Base-by-base conservation (phyloP, 1,284 basidiomycete species). In the Papiliotrema terrestris region DNA sequence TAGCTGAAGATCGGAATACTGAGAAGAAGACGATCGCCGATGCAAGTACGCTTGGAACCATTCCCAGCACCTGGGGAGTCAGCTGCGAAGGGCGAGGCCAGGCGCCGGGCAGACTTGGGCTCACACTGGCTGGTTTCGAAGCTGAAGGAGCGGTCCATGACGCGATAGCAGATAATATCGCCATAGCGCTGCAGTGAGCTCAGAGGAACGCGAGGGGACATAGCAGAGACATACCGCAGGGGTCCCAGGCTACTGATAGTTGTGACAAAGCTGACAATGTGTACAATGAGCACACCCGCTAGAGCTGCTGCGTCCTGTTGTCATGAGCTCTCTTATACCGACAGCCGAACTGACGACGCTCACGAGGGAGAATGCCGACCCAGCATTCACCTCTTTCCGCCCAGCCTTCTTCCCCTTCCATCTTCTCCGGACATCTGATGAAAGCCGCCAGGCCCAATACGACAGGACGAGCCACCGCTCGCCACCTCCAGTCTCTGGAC, bases 401-500 rank as follows among this genome's bases (percentile, higher is more conserved):
- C 36, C 19, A 3, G 32, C 32, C 22, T 45, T 51, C 29, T 42
- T 44, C 17, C 19, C 32, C 43, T 36, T 51, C 50, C 41, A 45
- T 22, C 50, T 51, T n/a, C 22, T 45, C 35, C 50, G 41, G 19
- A 42, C 20, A 35, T 51, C 50, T n/a, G 23, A 22, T 26, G 29
- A 51, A 8, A 51, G 35, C 50, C 29, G 43, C 50, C 50, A 51
- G 14, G 23, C n/a, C 50, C 50, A 51, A 19, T 51, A 51, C 15
- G 14, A 41, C 32, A 45, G 41, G 8, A 51, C 43, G 4, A 38
- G 22, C 41, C 13, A 37, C 15, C 50, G 41, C 17, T 44, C 50
- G 14, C 50, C 50, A 22, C 50, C 50, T 22, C 17, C 41, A 14
- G 50, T 45, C 20, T 51, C 50, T 5, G 19, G 14, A 14, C 29